These are phyloP conservation scores for Salvia rosmarinus DNA, from an alignment of 257 asterid species.

Conservation along the genomic window DNA sequence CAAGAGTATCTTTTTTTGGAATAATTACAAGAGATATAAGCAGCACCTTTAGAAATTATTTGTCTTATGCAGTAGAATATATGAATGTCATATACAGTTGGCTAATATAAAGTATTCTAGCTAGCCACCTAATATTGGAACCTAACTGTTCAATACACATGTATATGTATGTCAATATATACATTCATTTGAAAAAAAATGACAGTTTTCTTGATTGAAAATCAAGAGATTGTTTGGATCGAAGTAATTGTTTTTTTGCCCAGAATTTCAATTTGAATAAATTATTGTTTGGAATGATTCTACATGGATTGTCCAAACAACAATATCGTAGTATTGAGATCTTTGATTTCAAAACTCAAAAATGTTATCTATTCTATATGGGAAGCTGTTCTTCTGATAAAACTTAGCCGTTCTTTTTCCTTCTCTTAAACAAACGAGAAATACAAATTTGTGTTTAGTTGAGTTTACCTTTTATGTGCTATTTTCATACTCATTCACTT, in stretches of 20 bases:
- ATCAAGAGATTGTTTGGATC: background rate
- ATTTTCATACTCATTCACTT: too few relatives aligned
- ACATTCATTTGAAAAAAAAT: background rate
- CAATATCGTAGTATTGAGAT: background rate
- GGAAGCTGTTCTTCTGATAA: too few relatives aligned
- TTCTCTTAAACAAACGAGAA: too few relatives aligned
- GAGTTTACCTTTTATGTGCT: too few relatives aligned
- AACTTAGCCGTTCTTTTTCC: too few relatives aligned
- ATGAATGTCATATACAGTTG: slow-evolving; percentile 25
- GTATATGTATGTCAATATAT: background rate
- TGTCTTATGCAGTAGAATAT: slow-evolving; percentile 33
- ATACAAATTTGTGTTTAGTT: too few relatives aligned
- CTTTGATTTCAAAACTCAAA: background rate
- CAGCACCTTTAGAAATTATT: slow-evolving; percentile 24
- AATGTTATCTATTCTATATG: background rate
- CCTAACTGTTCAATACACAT: background rate
- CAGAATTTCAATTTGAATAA: too few relatives aligned
- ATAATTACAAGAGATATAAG: slow-evolving; percentile 27
- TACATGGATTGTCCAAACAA: background rate
- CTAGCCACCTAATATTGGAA: slow-evolving; percentile 3
- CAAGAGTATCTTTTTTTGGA: slow-evolving; percentile 20
- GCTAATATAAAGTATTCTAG: too few relatives aligned
- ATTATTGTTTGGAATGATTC: too few relatives aligned
- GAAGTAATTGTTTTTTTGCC: background rate
- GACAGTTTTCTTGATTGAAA: background rate